A percentile compares a stretch with the other conserved stretches of the same genome.
These are phyloP conservation scores for Ceratobasidium sp. DNA, from an alignment of 1,284 basidiomycete species.

Conservation along the genomic window DNA sequence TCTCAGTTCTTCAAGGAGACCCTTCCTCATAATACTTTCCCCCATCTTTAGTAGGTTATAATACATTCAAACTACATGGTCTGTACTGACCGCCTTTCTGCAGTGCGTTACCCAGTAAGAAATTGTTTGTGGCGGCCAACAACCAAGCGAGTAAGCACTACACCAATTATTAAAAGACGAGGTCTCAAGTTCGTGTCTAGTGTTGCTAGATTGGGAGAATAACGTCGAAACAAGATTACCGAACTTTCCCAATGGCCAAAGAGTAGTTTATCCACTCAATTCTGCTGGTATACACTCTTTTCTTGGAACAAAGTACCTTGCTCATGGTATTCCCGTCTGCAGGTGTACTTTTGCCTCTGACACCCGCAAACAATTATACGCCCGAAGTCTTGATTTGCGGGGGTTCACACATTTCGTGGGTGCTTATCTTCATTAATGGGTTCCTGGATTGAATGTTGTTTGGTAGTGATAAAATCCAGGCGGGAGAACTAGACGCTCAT, in stretches of 20 bases:
- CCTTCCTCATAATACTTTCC: constrained; percentile 49
- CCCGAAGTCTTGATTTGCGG: no score
- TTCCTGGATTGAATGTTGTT: no score
- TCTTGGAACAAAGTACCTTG: no score
- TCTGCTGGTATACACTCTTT: no score
- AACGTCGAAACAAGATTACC: constrained; percentile 73
- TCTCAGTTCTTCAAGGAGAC: constrained; percentile 47
- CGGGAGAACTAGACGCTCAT: no score
- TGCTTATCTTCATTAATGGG: no score
- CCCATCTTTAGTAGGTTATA: constrained; percentile 43
- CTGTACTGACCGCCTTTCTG: constrained; percentile 16
- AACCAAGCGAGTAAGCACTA: constrained; percentile 60
- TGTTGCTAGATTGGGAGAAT: constrained; percentile 76
- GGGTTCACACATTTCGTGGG: no score
- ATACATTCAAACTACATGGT: background rate
- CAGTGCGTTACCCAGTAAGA: constrained; percentile 67
- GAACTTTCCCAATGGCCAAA: constrained; percentile 76
- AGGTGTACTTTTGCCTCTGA: no score
- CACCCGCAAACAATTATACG: no score
- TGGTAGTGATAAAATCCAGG: no score
- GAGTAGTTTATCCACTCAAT: constrained; percentile 85
- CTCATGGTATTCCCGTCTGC: no score
- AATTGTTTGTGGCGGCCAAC: constrained; percentile 82
- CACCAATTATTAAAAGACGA: constrained; percentile 44
- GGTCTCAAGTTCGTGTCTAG: constrained; percentile 47